Base-by-base conservation (phyloP, 192 early-diverging fungal genomes). In the Podila verticillata region DNA sequence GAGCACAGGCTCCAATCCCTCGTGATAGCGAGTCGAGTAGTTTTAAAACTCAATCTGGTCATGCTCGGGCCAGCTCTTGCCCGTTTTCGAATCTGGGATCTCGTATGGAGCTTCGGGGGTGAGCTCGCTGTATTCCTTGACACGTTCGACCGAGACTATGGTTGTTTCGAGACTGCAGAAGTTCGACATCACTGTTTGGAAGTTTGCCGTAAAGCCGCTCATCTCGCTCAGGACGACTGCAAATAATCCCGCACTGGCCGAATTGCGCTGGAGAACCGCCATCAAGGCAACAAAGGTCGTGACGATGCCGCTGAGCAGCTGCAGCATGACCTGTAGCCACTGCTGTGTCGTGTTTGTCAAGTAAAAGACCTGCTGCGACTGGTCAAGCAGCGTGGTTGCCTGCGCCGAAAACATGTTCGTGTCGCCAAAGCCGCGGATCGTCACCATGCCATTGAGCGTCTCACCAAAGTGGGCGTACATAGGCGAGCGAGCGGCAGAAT, bases 111-210 rank as follows among this genome's bases (percentile, higher is more conserved):
- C 94, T 72, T 96, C 95, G 34, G 87, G 82, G 3, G 86, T 84
- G 51, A 95, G 81, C 13, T 95, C 90, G 69, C 85, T 85, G 69
- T 94, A 95, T 72, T 96, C 94, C 57, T 90, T 87, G 66, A 93
- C 85, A 29, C 93, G 89, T 82, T 94, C 92, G 20, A 93, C 89
- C 24, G 92, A 89, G 17, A 88, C 87, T 74, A 91, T 84, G 44
- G 81, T 84, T 35, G 82, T 87, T 63, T 94, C 94, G 56, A 95
- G 88, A 68, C 93, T 91, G 61, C 92, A 93, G 57, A 88, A 89
- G 65, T 89, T 88, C 10, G 93, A 87, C 28, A 96, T 89, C 75
- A 92, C 85, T 94, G 89, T 92, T 66, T 91, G 91, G 34, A 96
- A 67, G 54, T 89, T 87, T 68, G 92, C 89, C 13, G 95, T 93